Conservation (phyloP, 129 eudicot genomes). For the Mikania micrantha region DNA sequence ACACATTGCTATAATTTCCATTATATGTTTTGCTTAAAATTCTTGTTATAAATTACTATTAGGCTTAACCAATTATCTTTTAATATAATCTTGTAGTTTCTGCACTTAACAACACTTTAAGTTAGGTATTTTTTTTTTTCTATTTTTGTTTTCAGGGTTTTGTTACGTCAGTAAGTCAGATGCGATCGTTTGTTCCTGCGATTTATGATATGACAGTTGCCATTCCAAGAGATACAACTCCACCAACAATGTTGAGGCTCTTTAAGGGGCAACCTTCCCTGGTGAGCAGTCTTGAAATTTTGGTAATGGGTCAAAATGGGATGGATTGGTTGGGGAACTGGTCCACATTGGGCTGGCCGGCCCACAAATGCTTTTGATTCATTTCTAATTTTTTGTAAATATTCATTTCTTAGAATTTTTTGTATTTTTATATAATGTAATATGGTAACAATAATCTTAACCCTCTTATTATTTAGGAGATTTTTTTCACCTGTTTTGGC, state of each 20-base stretch:
- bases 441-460: background rate
- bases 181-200: slow-evolving; percentile 94
- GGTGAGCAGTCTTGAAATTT: slow-evolving; percentile 38
- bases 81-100: slow-evolving; percentile 1
- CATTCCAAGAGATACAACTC: slow-evolving; percentile 60
- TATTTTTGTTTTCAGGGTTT: slow-evolving; percentile 50
- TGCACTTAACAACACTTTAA: background rate
- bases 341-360: background rate
- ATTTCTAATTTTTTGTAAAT: too few relatives aligned
- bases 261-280: slow-evolving; percentile 71
- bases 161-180: slow-evolving; percentile 75
- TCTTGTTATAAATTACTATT: background rate
- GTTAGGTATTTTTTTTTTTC: background rate
- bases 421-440: background rate
- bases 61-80: background rate
- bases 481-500: background rate
- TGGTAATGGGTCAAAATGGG: background rate
- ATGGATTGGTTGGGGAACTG: background rate
- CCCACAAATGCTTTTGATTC: background rate
- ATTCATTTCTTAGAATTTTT: background rate
- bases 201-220: slow-evolving; percentile 75
- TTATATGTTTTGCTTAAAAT: background rate
- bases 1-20: background rate
- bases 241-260: slow-evolving; percentile 80
- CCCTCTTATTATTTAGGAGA: background rate